These are phyloP conservation scores for Dacryopinax spathularia DNA, from an alignment of 768 basidiomycete genomes.

Conservation along the genomic window DNA sequence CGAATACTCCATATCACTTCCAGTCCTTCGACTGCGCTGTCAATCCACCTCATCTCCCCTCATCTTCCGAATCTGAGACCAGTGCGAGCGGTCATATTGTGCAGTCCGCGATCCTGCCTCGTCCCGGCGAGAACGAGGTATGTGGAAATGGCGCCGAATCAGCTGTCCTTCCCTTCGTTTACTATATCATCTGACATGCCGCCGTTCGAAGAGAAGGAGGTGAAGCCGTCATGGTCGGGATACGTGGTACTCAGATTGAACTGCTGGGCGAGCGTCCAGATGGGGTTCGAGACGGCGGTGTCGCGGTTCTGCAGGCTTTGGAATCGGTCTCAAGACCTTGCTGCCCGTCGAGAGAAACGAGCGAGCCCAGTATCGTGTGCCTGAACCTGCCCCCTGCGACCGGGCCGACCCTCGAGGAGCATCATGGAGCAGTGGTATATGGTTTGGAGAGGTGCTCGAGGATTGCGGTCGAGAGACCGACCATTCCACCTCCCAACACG, in stretches of 20 bases:
- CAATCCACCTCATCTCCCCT: not conserved
- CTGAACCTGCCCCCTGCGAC: constrained; percentile 51
- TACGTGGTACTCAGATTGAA: constrained; percentile 32
- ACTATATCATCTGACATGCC: not conserved
- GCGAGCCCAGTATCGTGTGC: constrained; percentile 31
- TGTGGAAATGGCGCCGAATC: not conserved
- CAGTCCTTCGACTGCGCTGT: not conserved
- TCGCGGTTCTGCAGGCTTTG: constrained; percentile 32
- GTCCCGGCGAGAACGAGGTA: not conserved
- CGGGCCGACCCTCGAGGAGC: constrained; percentile 43
- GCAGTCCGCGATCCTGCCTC: not conserved
- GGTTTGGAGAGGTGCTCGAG: constrained; percentile 40
- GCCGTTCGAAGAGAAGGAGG: not conserved
- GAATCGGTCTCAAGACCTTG: constrained; percentile 37
- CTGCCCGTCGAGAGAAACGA: constrained; percentile 17
- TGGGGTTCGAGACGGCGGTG: constrained; percentile 43
- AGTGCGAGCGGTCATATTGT: not conserved
- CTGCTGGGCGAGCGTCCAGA: constrained; percentile 42
- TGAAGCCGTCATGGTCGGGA: not conserved
- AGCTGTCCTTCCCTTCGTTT: not conserved
- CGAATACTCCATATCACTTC: not conserved
- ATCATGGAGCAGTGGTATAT: constrained; percentile 41
- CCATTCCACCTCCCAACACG: constrained; percentile 51
- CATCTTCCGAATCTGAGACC: not conserved
- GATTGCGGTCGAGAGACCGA: constrained; percentile 49